Percentiles rank a stretch among this genome's conserved stretches.
These are phyloP conservation scores for Leccinum fuscescens DNA, from an alignment of 1,284 basidiomycete genomes.

Conservation along the genomic window DNA sequence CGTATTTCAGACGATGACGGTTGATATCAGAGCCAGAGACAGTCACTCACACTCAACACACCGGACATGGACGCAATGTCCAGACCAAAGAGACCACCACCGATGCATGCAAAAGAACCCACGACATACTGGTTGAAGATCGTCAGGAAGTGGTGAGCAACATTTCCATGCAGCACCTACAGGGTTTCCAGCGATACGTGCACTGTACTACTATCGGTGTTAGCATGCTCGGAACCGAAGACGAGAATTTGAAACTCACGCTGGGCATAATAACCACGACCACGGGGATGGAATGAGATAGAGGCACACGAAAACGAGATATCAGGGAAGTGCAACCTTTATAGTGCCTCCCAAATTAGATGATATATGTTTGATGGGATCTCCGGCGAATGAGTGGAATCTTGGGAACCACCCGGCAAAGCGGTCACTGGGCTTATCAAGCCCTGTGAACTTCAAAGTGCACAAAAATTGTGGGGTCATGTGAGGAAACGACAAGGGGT, in stretches of 20 bases:
- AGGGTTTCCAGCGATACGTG: conserved; percentile 50
- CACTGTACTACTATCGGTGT: conserved; percentile 40
- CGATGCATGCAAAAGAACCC: conserved; percentile 78
- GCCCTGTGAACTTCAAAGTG: not conserved
- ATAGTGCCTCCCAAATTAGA: conserved; percentile 2
- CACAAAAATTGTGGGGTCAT: not conserved
- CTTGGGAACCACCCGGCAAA: not conserved
- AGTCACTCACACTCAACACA: conserved; percentile 58
- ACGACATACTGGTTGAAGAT: conserved; percentile 52
- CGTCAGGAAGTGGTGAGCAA: conserved; percentile 6
- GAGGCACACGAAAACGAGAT: not conserved
- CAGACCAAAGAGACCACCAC: conserved; percentile 74
- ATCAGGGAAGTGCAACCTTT: conserved; percentile 7
- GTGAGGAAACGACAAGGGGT: not conserved
- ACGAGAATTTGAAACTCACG: conserved; percentile 15
- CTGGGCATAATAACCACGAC: conserved; percentile 20
- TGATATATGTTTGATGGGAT: not conserved
- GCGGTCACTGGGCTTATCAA: not conserved
- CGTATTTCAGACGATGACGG: not conserved
- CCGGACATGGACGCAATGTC: conserved; percentile 83
- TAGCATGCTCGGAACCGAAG: not conserved
- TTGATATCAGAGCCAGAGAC: not conserved
- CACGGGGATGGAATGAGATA: not conserved
- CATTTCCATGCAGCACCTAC: conserved; percentile 30
- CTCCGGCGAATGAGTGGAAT: conserved; percentile 10